A percentile compares a stretch with the other conserved stretches of the same genome.
Conservation (phyloP, 176 grass and related monocot genomes). For the Avena eriantha region DNA sequence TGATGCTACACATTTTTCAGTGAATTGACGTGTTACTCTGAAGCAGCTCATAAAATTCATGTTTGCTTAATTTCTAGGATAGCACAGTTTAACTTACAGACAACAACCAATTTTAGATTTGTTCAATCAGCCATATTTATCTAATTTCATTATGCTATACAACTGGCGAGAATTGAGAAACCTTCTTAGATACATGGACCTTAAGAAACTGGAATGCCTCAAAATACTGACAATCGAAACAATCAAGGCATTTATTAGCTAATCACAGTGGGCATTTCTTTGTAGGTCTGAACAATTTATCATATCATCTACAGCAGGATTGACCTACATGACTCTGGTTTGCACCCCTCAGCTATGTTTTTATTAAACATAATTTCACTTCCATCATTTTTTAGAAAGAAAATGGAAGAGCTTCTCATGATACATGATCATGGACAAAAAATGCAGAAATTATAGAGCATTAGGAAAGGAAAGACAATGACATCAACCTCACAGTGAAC, state of each 20-base stretch:
- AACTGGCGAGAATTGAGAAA: neutral
- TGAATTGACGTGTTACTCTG: neutral
- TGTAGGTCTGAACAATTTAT: neutral
- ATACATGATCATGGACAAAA: neutral
- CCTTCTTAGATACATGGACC: neutral
- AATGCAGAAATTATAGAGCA: conserved; percentile 9
- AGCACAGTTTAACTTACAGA: neutral
- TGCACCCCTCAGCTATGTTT: neutral
- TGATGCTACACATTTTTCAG: neutral
- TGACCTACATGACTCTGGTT: neutral
- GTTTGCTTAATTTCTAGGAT: neutral
- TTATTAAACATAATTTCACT: neutral
- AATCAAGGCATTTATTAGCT: neutral
- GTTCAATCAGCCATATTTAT: neutral
- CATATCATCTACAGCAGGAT: neutral
- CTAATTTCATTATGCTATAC: neutral
- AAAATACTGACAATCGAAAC: neutral
- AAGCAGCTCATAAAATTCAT: conserved; percentile 1
- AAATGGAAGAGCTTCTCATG: conserved; percentile 1
- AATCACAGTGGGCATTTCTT: conserved; percentile 1
- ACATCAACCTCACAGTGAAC: neutral
- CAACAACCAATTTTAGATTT: neutral
- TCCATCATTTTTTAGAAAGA: neutral
- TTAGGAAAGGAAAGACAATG: neutral
- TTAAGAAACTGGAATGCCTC: neutral